Evolutionary conservation across 2,329 filamentous ascomycete genomes (phyloP), one percentile per base, ranked within the genome.

Genomic region (Sporothrix euskadiensis): DNA sequence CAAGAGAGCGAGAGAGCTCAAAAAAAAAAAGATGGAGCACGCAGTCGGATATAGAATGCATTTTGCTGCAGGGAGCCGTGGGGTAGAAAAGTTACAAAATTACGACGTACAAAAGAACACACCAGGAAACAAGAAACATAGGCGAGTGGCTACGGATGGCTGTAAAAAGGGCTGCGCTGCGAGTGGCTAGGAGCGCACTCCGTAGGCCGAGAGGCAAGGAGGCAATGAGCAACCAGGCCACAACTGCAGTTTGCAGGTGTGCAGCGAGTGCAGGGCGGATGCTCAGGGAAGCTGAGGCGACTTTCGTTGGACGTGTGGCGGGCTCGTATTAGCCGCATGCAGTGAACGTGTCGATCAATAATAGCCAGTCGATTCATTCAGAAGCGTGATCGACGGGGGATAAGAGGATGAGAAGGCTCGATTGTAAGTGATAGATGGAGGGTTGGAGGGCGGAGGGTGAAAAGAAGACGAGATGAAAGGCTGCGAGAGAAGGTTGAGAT

Each of bases 341-440:
- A 73, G 73, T 59, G 74, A 59, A 56, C 7, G 71, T 30, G 72
- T 68, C 72, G 71, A 72, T 71, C 74, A 59, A 71, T 47, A 59
- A 30, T 71, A 71, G 75, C 72, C 75, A 75, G 71, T 75, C 69
- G 69, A 73, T 75, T 72, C 71, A 71, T 32, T 66, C 66, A 72
- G 73, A 63, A 41, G 39, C 49, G 71, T 73, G 71, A 70, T 72
- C 54, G 71, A 70, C 71, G 71, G 65, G 63, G 71, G n/a, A 26
- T 22, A 49, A 49, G 59, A 39, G 30, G 47, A 49, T 22, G 49
- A 70, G 68, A 54, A 44, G 49, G 26, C 41, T 59, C n/a, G 54
- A 14, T 22, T 8, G 41, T 26, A 14, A 59, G 19, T 16, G 54
- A 9, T 7, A 12, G 44, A 26, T 22, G 3, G 47, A 32, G 72